Conservation (phyloP, 1,284 basidiomycete species). For the Singerocomus inundabilis region DNA sequence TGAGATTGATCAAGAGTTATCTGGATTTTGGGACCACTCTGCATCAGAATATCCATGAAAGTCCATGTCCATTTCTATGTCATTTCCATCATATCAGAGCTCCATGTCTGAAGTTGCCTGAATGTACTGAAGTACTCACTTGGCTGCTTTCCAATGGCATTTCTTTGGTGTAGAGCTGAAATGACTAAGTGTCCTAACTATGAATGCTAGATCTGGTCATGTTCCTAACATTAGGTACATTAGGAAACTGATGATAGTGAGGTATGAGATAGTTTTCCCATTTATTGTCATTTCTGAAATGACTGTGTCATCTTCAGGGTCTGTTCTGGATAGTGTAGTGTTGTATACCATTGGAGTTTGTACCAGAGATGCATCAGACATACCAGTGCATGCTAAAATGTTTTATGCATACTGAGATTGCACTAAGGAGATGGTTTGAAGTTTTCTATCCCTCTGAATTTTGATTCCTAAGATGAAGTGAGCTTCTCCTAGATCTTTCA, state of each 20-base stretch:
- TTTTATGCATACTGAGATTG: slow-evolving; percentile 2
- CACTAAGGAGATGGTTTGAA: neutral
- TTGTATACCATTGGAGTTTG: slow-evolving; percentile 2
- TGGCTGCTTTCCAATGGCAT: slow-evolving; percentile 1
- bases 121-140: neutral
- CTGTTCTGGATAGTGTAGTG: neutral
- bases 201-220: neutral
- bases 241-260: neutral
- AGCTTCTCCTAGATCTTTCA: neutral
- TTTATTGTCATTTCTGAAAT: neutral
- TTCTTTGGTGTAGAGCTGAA: neutral
- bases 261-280: neutral
- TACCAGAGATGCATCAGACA: neutral
- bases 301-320: fast-evolving
- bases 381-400: neutral
- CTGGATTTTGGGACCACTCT: neutral
- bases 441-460: neutral
- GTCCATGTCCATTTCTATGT: neutral
- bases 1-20: neutral
- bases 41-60: slow-evolving; percentile 6
- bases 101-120: neutral
- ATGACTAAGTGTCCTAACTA: neutral
- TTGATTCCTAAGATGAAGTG: slow-evolving; percentile 3
- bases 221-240: slow-evolving; percentile 6
- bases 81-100: neutral